Percentiles rank a stretch among this genome's conserved stretches.
phyloP scores from a whole-genome alignment of 495 filamentous ascomycete genomes.

The Ramalina intermedia region DNA sequence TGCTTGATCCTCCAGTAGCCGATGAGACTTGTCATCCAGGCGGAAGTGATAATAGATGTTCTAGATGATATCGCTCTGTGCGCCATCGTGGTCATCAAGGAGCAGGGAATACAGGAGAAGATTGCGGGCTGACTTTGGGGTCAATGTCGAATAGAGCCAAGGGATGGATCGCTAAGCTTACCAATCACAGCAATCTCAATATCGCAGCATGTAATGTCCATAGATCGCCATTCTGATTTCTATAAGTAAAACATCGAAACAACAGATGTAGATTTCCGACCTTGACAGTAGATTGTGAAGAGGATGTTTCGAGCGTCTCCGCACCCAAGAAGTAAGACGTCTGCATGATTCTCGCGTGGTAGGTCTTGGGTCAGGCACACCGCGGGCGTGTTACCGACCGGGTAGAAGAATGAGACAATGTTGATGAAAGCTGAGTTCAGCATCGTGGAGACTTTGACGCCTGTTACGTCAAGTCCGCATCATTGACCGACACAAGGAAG shows the following conservation, averaged over 20 bases:
- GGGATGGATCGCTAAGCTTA: conserved; percentile 19
- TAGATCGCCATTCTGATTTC: conserved; percentile 3
- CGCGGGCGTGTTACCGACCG: conserved; percentile 37
- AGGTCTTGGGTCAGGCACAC: conserved; percentile 31
- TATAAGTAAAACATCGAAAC: conserved; percentile 2
- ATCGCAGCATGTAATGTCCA: conserved; percentile 37
- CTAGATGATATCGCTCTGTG: conserved; percentile 26
- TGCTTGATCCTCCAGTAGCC: conserved; percentile 23
- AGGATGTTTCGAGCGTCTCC: conserved; percentile 24
- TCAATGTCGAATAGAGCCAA: neutral
- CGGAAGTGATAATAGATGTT: conserved; percentile 40
- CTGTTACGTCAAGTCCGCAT: too few relatives aligned
- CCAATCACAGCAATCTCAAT: conserved; percentile 26
- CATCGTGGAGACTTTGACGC: conserved; percentile 6
- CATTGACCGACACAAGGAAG: too few relatives aligned
- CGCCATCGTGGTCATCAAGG: conserved; percentile 19
- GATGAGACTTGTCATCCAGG: conserved; percentile 24
- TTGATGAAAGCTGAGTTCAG: conserved; percentile 9
- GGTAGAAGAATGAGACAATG: conserved; percentile 22
- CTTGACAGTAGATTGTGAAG: too few relatives aligned
- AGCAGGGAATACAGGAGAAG: conserved; percentile 33
- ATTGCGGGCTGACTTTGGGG: conserved; percentile 30
- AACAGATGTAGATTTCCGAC: too few relatives aligned
- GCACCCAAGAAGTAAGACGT: conserved; percentile 38
- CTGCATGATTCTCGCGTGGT: conserved; percentile 29